Conservation (phyloP, 352 stramenopile genomes). For the Globisporangium acanthophoron region DNA sequence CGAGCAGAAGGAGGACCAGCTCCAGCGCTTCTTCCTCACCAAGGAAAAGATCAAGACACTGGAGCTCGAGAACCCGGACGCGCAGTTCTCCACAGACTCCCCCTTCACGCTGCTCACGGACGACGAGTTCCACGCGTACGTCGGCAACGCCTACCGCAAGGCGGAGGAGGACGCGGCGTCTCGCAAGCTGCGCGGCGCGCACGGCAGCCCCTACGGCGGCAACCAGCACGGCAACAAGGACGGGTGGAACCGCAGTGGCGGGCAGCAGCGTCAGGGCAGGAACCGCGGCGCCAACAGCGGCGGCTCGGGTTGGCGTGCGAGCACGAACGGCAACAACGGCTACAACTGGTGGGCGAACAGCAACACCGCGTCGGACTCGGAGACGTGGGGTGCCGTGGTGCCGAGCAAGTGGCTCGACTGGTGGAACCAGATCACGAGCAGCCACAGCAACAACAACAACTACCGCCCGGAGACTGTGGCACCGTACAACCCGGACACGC, state of each 20-base stretch:
- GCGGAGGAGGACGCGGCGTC: background rate
- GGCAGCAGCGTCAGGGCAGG: background rate
- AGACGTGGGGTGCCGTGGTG: background rate
- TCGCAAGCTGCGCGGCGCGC: conserved; percentile 2
- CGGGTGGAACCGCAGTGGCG: conserved; percentile 1
- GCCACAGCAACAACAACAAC: conserved; percentile 13
- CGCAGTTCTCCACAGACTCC: conserved; percentile 23
- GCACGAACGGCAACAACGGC: background rate
- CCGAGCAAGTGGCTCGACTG: conserved; percentile 9
- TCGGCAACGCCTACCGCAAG: conserved; percentile 13
- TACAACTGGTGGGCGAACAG: background rate
- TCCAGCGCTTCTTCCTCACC: conserved; percentile 19
- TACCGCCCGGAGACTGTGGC: conserved; percentile 11
- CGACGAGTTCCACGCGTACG: conserved; percentile 24
- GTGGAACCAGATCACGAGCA: conserved; percentile 10
- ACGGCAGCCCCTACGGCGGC: background rate
- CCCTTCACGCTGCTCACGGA: conserved; percentile 27
- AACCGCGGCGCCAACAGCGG: background rate
- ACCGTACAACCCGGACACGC: conserved; percentile 14
- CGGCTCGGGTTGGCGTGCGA: background rate
- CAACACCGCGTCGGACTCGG: background rate
- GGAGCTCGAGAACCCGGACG: conserved; percentile 4
- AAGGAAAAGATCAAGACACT: conserved; percentile 10
- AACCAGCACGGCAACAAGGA: background rate
- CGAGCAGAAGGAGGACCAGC: conserved; percentile 23